Percentiles rank a stretch among this genome's conserved stretches.
These are phyloP conservation scores for Chrysopogon serrulatus DNA, from an alignment of 176 grass and related monocot genomes.

Conservation along the genomic window DNA sequence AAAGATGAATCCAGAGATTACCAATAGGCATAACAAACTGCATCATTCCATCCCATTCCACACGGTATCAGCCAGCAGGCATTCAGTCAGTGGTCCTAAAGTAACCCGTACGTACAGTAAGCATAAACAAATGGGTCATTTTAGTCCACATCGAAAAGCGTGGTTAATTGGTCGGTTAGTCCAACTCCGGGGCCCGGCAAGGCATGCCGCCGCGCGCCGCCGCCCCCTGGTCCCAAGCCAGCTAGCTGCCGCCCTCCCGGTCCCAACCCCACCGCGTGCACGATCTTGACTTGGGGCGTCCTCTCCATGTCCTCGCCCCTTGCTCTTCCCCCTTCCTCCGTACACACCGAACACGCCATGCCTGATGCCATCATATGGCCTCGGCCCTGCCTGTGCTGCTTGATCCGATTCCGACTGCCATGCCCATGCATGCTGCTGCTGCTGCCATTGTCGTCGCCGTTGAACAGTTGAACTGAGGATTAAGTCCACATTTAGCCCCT, in stretches of 20 bases:
- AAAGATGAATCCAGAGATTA: not conserved
- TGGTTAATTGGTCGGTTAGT: not conserved
- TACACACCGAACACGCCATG: not conserved
- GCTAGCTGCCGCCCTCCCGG: not conserved
- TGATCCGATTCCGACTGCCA: not conserved
- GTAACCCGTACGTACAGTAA: not conserved
- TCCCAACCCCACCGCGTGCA: conserved; percentile 11
- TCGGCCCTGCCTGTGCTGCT: not conserved
- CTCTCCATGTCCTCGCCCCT: not conserved
- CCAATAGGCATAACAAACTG: not conserved
- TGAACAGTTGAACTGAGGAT: not conserved
- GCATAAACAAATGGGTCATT: not conserved
- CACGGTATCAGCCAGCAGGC: not conserved
- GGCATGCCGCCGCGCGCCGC: not conserved
- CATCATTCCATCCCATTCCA: not conserved
- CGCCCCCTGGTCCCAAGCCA: not conserved
- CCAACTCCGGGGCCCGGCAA: not conserved
- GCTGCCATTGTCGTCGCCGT: not conserved
- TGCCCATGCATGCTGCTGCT: not conserved
- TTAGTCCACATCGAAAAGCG: conserved; percentile 3
- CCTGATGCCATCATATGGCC: not conserved
- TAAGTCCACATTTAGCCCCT: too few species aligned
- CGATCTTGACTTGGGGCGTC: conserved; percentile 29
- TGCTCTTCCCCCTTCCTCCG: not conserved
- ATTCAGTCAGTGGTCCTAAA: not conserved